A percentile compares a stretch with the other conserved stretches of the same genome.
Conservation (phyloP, 2,329 filamentous ascomycete species). For the Cadophora malorum region DNA sequence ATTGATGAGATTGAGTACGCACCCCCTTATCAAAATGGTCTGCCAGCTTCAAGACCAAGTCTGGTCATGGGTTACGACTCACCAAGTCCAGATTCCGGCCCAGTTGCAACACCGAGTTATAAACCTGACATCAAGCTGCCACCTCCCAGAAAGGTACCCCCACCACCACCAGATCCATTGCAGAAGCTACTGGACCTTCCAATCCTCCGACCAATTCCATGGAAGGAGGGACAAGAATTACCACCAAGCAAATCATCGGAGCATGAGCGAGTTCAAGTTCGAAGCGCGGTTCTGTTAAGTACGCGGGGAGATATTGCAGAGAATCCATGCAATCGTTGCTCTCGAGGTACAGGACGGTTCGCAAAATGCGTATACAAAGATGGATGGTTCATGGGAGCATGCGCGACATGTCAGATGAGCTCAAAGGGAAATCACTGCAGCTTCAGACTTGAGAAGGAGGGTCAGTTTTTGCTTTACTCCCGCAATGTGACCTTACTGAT, state of each 20-base stretch:
- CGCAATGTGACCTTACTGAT: slow-evolving; percentile 1
- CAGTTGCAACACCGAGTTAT: neutral
- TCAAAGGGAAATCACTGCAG: slow-evolving; percentile 36
- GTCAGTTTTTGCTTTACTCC: slow-evolving; percentile 12
- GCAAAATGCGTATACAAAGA: slow-evolving; percentile 33
- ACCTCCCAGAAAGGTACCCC: neutral
- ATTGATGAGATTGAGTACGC: slow-evolving; percentile 18
- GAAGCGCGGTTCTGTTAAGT: slow-evolving; percentile 35
- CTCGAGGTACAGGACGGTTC: slow-evolving; percentile 33
- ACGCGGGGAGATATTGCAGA: slow-evolving; percentile 34
- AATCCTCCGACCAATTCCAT: slow-evolving; percentile 37
- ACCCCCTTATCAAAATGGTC: slow-evolving; percentile 10
- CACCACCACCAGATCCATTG: slow-evolving; percentile 25
- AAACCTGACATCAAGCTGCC: neutral
- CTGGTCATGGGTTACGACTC: neutral
- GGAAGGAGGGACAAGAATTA: slow-evolving; percentile 35
- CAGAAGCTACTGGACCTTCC: slow-evolving; percentile 33
- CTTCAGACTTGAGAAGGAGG: slow-evolving; percentile 29
- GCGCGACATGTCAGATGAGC: slow-evolving; percentile 39
- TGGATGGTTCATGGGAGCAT: slow-evolving; percentile 38
- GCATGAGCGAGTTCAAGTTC: slow-evolving; percentile 33
- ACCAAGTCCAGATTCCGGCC: slow-evolving; percentile 8
- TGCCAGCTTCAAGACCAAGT: slow-evolving; percentile 1
- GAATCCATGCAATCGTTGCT: slow-evolving; percentile 36
- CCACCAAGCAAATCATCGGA: slow-evolving; percentile 31